Base-by-base conservation (phyloP, 495 filamentous ascomycete genomes). In the Articulospora tetracladia region DNA sequence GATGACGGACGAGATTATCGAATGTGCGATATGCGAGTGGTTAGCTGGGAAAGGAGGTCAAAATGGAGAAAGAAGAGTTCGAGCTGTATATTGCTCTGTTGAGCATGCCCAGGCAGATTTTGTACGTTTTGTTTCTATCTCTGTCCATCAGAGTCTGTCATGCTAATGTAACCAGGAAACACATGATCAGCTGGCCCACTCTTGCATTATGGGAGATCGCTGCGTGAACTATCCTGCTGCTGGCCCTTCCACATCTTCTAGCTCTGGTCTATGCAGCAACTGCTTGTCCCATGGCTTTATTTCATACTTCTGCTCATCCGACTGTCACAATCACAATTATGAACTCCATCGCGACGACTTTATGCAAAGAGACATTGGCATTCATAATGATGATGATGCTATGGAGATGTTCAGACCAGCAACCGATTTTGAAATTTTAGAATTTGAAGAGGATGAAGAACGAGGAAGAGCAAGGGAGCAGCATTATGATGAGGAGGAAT, bases 31-130 rank as follows among this genome's bases (percentile, higher is more conserved):
- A 28, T 82, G 39, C 76, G 77, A 66, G 57, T 74, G 60, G 66
- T 76, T 58, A 64, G 76, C 6, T 53, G 61, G 25, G 58, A 71
- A 13, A 58, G 64, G 48, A 64, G 62, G 20, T 57, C 57, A 60
- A 41, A 57, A 68, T 7, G 15, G 39, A 12, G 39, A 44, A 19
- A 7, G 39, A 44, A 44, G 39, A 19, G 49, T 59, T 13, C 55
- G 66, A 49, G 68, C 67, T 0, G 66, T 77, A 30, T 83, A 75
- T 59, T 83, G 79, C 67, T 77, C 73, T 6, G 62, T 68, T 17
- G 66, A 70, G 22, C 79, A 78, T 64, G 66, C 72, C 23, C 58
- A 72, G 24, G 64, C 73, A 30, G 72, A 73, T 56, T 72, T 75
- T 57, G 76, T 80, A 69, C 69, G 74, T 72, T 25, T 19, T 57